Base-by-base conservation (phyloP, 768 basidiomycete species). In the Lactarius vividus region DNA sequence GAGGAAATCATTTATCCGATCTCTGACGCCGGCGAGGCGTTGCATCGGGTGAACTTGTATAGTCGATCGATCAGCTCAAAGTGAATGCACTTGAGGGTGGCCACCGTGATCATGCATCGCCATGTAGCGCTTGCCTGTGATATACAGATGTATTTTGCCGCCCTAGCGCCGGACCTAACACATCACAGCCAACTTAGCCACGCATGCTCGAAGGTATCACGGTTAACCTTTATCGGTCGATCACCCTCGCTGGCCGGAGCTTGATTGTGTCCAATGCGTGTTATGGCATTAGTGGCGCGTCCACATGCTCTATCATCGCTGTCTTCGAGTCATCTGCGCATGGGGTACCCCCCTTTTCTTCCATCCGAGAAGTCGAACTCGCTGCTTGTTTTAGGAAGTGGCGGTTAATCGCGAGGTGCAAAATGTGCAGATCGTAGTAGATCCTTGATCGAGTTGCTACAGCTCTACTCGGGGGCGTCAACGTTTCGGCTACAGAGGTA, bases 1-100 rank as follows among this genome's bases (percentile, higher is more conserved):
- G 37, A 9, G 44, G 42, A 33, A 58, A 59, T 56, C 35, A 33
- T 44, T n/a, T 29, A 53, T 67, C 61, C 66, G 40, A 67, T 63
- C 61, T 35, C n/a, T 44, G 57, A 46, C 56, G 49, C 49, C 26
- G 20, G 55, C n/a, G 33, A 58, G 57, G 52, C 26, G 57, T 63
- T 37, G 18, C n/a, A 63, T 63, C 57, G 61, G 33, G 44, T 35
- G 53, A 59, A 15, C 42, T 23, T 28, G 55, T 56, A 20, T 13
- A 39, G 15, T 16, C 15, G 49, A 63, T 63, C 49, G 66, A 52
- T 42, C 57, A 26, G 55, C 31, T 35, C 55, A 31, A 18, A 35
- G 33, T 33, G 31, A 63, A 37, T 0, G 11, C 23, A 10, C 4
- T 16, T 28, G 52, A 55, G 44, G 4, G 10, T 49, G 13, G 49